A percentile compares a stretch with the other conserved stretches of the same genome.
phyloP scores from a whole-genome alignment of 352 stramenopile species.

The Phytopythium ostracodes region DNA sequence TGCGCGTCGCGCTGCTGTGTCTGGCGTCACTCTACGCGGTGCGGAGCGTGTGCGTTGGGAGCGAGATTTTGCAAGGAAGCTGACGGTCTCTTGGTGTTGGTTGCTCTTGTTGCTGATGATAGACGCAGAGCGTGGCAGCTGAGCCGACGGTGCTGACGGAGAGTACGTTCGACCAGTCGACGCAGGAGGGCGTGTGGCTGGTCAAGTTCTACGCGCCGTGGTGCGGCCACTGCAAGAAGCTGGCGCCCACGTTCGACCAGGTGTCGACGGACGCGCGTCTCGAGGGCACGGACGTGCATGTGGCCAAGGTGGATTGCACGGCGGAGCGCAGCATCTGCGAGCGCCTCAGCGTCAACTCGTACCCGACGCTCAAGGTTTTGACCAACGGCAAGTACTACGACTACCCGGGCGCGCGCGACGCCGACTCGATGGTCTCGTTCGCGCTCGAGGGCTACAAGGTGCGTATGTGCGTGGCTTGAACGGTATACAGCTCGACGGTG shows the following conservation, averaged over 20 bases:
- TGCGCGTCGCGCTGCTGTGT: slow-evolving; percentile 7
- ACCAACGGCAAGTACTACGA: slow-evolving; percentile 57
- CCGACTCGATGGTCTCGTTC: slow-evolving; percentile 49
- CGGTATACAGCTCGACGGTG: neutral
- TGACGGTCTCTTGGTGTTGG: neutral
- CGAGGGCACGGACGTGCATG: slow-evolving; percentile 31
- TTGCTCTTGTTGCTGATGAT: neutral
- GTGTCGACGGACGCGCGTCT: slow-evolving; percentile 38
- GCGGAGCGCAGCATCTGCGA: slow-evolving; percentile 68
- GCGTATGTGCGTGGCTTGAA: neutral
- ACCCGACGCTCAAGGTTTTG: slow-evolving; percentile 81
- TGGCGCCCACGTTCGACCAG: slow-evolving; percentile 60
- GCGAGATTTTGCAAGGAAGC: neutral
- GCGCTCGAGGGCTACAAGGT: slow-evolving; percentile 65
- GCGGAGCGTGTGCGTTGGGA: neutral
- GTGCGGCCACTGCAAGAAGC: slow-evolving; percentile 83
- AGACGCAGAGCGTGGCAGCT: slow-evolving; percentile 20
- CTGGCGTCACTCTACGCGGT: slow-evolving; percentile 1
- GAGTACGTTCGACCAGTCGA: slow-evolving; percentile 57
- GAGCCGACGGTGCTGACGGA: slow-evolving; percentile 35
- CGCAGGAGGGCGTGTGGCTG: slow-evolving; percentile 53
- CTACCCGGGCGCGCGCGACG: slow-evolving; percentile 62
- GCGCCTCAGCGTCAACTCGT: slow-evolving; percentile 76
- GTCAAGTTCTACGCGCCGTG: slow-evolving; percentile 86
- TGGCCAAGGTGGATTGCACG: slow-evolving; percentile 81